Base-by-base conservation (phyloP, 305 asterid species). In the Coffea humblotiana region DNA sequence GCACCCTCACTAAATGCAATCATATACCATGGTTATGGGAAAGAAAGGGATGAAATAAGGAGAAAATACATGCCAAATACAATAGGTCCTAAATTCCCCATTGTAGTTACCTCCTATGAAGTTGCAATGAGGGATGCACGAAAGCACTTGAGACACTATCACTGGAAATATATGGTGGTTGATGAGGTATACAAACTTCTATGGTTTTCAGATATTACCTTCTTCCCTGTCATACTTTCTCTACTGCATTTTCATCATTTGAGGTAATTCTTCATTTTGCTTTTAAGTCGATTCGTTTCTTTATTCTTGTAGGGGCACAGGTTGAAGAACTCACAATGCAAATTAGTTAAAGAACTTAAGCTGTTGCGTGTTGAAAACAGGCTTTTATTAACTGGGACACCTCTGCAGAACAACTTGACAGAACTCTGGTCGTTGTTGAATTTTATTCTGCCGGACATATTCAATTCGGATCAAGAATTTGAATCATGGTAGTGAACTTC, bases 371-470 rank as follows among this genome's bases (percentile, higher is more conserved):
- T 90, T 51, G 98, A 96, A 89, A 96, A 96, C 86, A 94, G 91
- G 89, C 98, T 96, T 86, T 93, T 96, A 51, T 85, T 92, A 86
- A 96, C 98, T 74, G 97, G 98, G 84, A 94, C 98, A 80, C 98
- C 98, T 76, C 89, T 94, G 87, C 98, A 96, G 81, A 93, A 96
- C 90, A 96, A 96, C 90, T 84, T 96, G 86, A 91, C 97, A 35
- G 99, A 94, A 90, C 98, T 96, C 65, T 96, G 99, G 99, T 92
- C 99, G 40, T 85, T 96, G 87, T 80, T 96, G 89, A 96, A 96
- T 85, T 96, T 96, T 85, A 96, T 96, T 81, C 92, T 96, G 79
- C 99, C 99, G n/a, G 98, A 96, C 86, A 91, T 94, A 66, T 94
- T 96, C 89, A 94, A 98, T 74, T 96, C 99, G 35, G 96, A 90